Conservation (phyloP, 306 rosid genomes). For the Hippophae tibetana region DNA sequence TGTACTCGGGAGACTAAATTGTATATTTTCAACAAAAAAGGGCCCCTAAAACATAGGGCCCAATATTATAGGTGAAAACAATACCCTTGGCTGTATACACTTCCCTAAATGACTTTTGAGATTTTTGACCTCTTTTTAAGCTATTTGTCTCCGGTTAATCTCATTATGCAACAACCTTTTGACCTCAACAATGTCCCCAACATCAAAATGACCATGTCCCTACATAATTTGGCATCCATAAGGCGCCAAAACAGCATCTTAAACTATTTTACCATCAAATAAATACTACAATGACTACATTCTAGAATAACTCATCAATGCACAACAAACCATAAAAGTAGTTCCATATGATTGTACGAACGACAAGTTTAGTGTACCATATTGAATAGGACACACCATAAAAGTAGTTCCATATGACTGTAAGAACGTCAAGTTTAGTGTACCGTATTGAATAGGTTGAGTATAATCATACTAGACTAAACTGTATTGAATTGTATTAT, state of each 20-base stretch:
- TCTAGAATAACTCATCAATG: neutral
- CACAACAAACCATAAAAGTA: too few species aligned
- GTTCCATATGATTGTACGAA: too few species aligned
- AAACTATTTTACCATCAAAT: neutral
- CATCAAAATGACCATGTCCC: slow-evolving; percentile 35
- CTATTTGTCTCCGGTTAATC: slow-evolving; percentile 44
- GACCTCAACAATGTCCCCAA: slow-evolving; percentile 47
- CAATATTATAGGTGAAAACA: slow-evolving; percentile 10
- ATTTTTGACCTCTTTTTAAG: slow-evolving; percentile 63
- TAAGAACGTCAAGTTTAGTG: too few species aligned
- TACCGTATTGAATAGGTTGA: too few species aligned
- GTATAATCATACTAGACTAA: too few species aligned
- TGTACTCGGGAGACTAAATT: too few species aligned
- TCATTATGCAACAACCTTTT: slow-evolving; percentile 61
- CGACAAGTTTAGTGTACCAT: too few species aligned
- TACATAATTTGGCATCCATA: slow-evolving; percentile 16
- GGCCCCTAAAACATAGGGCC: too few species aligned
- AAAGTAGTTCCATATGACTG: neutral
- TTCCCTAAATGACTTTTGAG: slow-evolving; percentile 44
- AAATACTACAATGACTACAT: neutral
- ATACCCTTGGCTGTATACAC: slow-evolving; percentile 41
- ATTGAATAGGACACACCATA: neutral
- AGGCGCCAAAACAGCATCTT: too few species aligned
- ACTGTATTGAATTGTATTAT: too few species aligned
- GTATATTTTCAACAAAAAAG: too few species aligned